A percentile compares a stretch with the other conserved stretches of the same genome.
phyloP scores from a whole-genome alignment of 2,329 filamentous ascomycete species.

The Grosmannia huntii region DNA sequence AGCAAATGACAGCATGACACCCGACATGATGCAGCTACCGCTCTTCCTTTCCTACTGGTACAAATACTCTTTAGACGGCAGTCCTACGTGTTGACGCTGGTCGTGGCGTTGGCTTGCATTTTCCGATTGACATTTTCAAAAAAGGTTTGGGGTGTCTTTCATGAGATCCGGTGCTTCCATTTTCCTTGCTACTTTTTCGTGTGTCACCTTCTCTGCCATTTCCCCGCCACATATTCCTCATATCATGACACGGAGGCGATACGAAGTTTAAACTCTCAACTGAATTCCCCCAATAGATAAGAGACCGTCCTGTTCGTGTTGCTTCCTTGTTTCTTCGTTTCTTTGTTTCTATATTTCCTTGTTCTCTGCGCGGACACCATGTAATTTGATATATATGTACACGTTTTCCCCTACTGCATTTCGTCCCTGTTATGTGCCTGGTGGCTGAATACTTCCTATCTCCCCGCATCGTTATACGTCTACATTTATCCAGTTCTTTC shows the following conservation, averaged over 20 bases:
- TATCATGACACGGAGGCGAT: conserved; percentile 7
- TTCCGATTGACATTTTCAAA: neutral
- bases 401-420: neutral
- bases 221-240: neutral
- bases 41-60: neutral
- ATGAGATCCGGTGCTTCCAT: neutral
- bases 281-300: conserved; percentile 9
- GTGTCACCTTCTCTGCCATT: neutral
- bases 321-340: neutral
- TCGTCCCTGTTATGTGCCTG: neutral
- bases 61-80: neutral
- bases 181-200: neutral
- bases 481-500: neutral
- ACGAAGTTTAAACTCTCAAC: conserved; percentile 1
- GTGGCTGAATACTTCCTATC: neutral
- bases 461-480: neutral
- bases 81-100: neutral
- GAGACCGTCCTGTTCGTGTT: neutral
- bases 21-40: neutral
- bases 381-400: conserved; percentile 7
- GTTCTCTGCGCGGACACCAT: conserved; percentile 1
- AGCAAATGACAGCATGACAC: neutral
- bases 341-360: neutral
- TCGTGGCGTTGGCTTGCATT: neutral
- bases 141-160: neutral